phyloP scores from a whole-genome alignment of 352 stramenopile species.

The Pythium volutum region DNA sequence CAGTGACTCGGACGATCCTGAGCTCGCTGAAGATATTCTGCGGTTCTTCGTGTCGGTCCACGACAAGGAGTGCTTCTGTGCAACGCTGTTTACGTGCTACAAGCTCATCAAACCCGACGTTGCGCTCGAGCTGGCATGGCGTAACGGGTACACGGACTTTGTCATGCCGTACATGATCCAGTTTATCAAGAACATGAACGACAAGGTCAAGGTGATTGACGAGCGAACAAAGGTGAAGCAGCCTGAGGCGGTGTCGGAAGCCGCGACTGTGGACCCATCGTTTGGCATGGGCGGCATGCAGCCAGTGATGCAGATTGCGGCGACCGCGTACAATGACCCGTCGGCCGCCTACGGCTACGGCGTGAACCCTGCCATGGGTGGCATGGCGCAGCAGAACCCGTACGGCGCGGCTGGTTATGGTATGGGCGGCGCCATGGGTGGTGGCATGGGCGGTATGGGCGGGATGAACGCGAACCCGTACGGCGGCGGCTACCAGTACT shows the following conservation, averaged over 20 bases:
- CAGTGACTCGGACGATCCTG: constrained; percentile 93
- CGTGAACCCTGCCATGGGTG: constrained; percentile 33
- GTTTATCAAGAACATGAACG: constrained; percentile 96
- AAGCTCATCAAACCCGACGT: constrained; percentile 98
- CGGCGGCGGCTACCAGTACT: constrained; percentile 35
- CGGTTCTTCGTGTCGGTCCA: constrained; percentile 99
- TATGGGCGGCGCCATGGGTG: constrained; percentile 39
- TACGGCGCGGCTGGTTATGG: constrained; percentile 52
- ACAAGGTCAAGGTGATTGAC: constrained; percentile 93
- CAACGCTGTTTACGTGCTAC: constrained; percentile 98
- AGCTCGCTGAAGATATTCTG: constrained; percentile 97
- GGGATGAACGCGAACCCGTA: constrained; percentile 37
- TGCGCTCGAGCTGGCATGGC: constrained; percentile 98
- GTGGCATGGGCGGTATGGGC: constrained; percentile 35
- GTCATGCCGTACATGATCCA: constrained; percentile 99
- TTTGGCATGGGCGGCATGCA: constrained; percentile 81
- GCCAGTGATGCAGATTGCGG: constrained; percentile 78
- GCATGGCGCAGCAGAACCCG: constrained; percentile 48
- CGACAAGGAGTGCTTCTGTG: constrained; percentile 99
- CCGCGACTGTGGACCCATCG: constrained; percentile 49
- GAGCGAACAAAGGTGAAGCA: constrained; percentile 84
- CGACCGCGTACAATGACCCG: constrained; percentile 82
- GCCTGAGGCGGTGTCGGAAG: constrained; percentile 57
- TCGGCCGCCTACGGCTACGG: constrained; percentile 39
- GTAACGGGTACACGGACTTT: constrained; percentile 98